Evolutionary conservation across 805 yeast genomes (phyloP).

Genomic region (Cyberlindnera saturnus): DNA sequence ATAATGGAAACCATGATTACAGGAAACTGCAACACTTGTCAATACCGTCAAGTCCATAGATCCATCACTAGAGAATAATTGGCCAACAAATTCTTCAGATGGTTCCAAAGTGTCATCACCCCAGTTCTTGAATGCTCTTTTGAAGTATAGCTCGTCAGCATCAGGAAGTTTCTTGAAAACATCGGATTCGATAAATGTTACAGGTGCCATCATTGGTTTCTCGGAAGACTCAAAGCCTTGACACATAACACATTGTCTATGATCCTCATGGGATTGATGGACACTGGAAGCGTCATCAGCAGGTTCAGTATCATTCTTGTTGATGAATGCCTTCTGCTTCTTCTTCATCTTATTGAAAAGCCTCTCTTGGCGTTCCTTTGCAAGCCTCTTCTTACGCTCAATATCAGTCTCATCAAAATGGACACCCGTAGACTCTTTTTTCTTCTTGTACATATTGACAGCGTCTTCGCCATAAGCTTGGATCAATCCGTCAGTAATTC

Average conservation of each 20-base stretch:
- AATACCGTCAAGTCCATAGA: conserved; percentile 3
- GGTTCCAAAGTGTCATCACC: conserved; percentile 16
- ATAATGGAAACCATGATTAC: conserved; percentile 92
- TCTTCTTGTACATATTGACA: conserved; percentile 42
- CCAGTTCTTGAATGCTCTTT: conserved; percentile 19
- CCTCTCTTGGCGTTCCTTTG: conserved; percentile 55
- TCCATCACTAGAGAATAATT: conserved; percentile 15
- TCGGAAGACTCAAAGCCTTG: conserved; percentile 42
- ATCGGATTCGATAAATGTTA: conserved; percentile 35
- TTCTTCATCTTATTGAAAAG: conserved; percentile 57
- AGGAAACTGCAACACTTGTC: conserved; percentile 38
- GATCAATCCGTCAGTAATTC: conserved; percentile 44
- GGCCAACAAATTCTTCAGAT: conserved; percentile 24
- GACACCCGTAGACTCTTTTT: conserved; percentile 35
- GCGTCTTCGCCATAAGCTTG: conserved; percentile 54
- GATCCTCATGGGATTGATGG: conserved; percentile 15
- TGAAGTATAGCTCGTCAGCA: neutral
- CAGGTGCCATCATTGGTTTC: conserved; percentile 55
- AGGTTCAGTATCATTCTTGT: conserved; percentile 41
- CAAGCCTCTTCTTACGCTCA: conserved; percentile 51
- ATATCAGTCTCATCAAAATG: conserved; percentile 43
- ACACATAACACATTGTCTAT: conserved; percentile 50
- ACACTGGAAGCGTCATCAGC: conserved; percentile 16
- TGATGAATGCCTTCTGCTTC: conserved; percentile 72
- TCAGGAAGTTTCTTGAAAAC: conserved; percentile 19